Conservation (phyloP, 352 stramenopile species). For the Phytophthora kernoviae region DNA sequence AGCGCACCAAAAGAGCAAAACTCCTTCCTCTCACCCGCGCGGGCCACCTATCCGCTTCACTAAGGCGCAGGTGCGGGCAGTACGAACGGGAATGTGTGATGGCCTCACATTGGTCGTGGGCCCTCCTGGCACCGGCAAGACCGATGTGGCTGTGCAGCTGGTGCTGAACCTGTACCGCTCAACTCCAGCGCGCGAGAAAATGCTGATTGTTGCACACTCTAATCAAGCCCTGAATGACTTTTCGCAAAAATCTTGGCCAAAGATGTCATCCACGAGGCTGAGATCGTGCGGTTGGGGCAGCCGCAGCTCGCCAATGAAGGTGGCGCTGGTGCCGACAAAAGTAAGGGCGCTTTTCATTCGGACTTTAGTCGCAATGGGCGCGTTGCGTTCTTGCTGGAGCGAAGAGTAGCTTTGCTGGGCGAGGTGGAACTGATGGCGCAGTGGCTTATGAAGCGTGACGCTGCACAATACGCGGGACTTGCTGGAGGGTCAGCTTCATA, state of each 20-base stretch:
- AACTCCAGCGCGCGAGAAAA: constrained; percentile 83
- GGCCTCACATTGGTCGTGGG: constrained; percentile 95
- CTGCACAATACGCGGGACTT: constrained; percentile 53
- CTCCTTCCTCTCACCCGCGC: not conserved
- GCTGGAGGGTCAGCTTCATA: constrained; percentile 80
- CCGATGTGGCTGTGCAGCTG: constrained; percentile 94
- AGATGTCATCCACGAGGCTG: constrained; percentile 74
- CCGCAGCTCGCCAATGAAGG: constrained; percentile 11
- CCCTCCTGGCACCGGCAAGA: constrained; percentile 94
- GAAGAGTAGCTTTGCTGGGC: constrained; percentile 83
- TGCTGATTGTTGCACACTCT: constrained; percentile 95
- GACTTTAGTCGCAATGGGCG: constrained; percentile 95
- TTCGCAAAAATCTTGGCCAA: constrained; percentile 92
- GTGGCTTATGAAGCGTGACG: constrained; percentile 70
- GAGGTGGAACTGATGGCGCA: constrained; percentile 93
- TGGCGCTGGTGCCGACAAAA: constrained; percentile 26
- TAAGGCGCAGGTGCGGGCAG: constrained; percentile 89
- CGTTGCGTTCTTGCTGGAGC: constrained; percentile 81
- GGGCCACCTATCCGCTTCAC: constrained; percentile 84
- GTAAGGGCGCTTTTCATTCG: constrained; percentile 87
- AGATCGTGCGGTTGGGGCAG: constrained; percentile 92
- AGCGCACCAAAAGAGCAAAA: constrained; percentile 31
- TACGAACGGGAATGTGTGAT: constrained; percentile 91
- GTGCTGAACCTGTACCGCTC: constrained; percentile 93
- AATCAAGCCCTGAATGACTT: constrained; percentile 96